Conservation (phyloP, 2,329 filamentous ascomycete species). For the Cladosporium phlei region DNA sequence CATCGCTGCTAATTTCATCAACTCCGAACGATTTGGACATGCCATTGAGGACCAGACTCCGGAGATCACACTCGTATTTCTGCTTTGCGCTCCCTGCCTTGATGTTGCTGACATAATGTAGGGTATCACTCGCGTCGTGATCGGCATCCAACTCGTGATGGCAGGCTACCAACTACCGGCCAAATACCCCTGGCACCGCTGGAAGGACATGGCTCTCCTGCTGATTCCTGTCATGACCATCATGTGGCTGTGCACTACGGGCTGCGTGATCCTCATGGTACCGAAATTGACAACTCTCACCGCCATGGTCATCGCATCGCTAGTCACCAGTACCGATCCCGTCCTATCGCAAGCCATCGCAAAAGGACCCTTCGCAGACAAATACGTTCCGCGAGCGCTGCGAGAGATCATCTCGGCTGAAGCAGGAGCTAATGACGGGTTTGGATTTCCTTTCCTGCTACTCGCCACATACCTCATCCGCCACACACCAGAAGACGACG, state of each 20-base stretch:
- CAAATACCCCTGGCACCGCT: constrained; percentile 70
- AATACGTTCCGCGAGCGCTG: constrained; percentile 72
- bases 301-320: constrained; percentile 71
- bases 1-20: constrained; percentile 66
- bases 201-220: constrained; percentile 66
- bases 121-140: constrained; percentile 75
- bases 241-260: constrained; percentile 77
- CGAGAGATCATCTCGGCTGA: constrained; percentile 62
- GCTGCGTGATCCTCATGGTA: constrained; percentile 69
- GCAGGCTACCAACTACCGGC: constrained; percentile 80
- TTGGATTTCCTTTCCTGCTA: constrained; percentile 81
- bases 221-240: constrained; percentile 74
- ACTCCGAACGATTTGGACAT: constrained; percentile 64
- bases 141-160: constrained; percentile 80
- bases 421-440: constrained; percentile 78
- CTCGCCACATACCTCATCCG: constrained; percentile 76
- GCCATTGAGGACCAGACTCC: constrained; percentile 54
- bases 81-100: neutral
- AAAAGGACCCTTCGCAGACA: constrained; percentile 83
- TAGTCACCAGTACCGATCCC: constrained; percentile 81
- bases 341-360: constrained; percentile 81
- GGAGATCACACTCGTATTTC: constrained; percentile 58
- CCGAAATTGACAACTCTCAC: constrained; percentile 67
- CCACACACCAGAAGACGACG: constrained; percentile 57
- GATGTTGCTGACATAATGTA: neutral